Percentiles rank a stretch among this genome's conserved stretches.
Evolutionary conservation across 805 yeast genomes (phyloP).

Genomic region (Phaffomyces antillensis): DNA sequence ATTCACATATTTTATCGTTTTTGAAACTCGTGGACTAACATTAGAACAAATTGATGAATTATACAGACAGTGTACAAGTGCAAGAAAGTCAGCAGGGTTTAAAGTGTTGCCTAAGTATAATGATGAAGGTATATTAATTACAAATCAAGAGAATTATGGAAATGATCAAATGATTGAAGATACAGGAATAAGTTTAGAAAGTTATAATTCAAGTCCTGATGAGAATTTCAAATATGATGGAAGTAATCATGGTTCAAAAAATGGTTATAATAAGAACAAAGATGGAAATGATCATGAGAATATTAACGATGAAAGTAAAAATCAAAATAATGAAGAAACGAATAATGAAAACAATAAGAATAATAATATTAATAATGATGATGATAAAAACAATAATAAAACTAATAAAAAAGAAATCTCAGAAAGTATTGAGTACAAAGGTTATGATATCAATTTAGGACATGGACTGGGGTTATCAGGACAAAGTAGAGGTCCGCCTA

Average conservation of each 20-base stretch:
- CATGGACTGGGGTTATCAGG: conserved; percentile 17
- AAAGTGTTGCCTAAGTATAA: too few species aligned
- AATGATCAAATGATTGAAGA: background rate
- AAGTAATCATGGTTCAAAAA: background rate
- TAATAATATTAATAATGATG: background rate
- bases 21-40: conserved; percentile 73
- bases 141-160: conserved; percentile 13
- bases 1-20: conserved; percentile 59
- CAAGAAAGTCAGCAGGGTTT: conserved; percentile 40
- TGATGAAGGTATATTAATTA: too few species aligned
- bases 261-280: too few species aligned
- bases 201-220: background rate
- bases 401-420: background rate
- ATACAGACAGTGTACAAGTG: conserved; percentile 52
- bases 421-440: conserved; percentile 1
- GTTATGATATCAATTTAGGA: conserved; percentile 20
- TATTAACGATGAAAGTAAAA: background rate
- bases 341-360: background rate
- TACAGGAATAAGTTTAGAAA: background rate
- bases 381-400: background rate
- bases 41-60: conserved; percentile 78
- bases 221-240: background rate
- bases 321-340: background rate
- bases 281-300: background rate
- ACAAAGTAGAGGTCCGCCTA: conserved; percentile 22